Evolutionary conservation across 805 yeast genomes (phyloP).

Genomic region (Pichia ethanolica): DNA sequence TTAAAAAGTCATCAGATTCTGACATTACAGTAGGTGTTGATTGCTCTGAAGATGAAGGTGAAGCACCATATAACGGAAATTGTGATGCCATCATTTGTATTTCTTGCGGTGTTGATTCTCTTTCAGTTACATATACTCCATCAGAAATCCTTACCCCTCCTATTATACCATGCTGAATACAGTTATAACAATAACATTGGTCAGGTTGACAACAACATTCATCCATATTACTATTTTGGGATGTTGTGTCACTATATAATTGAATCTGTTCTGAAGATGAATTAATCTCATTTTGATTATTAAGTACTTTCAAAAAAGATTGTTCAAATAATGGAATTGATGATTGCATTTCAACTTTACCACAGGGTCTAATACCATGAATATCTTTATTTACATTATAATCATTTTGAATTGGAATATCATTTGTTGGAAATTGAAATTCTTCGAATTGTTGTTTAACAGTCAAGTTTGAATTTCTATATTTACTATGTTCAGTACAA

Average conservation of each 20-base stretch:
- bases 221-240: constrained; percentile 2
- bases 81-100: constrained; percentile 5
- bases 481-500: constrained; percentile 24
- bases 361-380: constrained; percentile 13
- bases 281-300: background rate
- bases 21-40: background rate
- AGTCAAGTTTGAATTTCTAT: constrained; percentile 8
- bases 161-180: constrained; percentile 28
- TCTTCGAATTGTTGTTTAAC: constrained; percentile 14
- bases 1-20: background rate
- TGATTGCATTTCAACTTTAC: constrained; percentile 21
- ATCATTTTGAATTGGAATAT: background rate
- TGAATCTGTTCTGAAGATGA: background rate
- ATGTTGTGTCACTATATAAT: background rate
- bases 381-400: background rate
- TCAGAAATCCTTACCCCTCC: constrained; percentile 25
- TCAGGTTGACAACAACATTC: constrained; percentile 28
- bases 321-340: constrained; percentile 11
- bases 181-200: constrained; percentile 29
- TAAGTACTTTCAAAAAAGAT: constrained; percentile 7
- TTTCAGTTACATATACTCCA: constrained; percentile 19
- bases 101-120: constrained; percentile 1
- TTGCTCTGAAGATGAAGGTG: background rate
- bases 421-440: constrained; percentile 10
- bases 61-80: background rate